These are phyloP conservation scores for Alternaria infectoria DNA, from an alignment of 2,329 filamentous ascomycete species.

Conservation along the genomic window DNA sequence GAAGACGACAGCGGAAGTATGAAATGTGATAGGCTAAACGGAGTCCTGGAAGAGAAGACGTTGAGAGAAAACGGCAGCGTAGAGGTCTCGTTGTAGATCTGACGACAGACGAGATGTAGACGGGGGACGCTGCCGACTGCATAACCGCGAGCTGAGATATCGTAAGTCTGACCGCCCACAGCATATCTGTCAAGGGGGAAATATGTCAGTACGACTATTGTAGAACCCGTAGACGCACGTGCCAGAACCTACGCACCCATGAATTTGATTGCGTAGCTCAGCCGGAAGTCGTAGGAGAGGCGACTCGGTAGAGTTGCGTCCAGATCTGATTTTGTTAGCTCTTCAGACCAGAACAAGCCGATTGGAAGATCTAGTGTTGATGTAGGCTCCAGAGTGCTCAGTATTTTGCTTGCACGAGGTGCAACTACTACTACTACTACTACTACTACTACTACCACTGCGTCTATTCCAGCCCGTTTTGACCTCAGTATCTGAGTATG, in stretches of 20 bases:
- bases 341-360: neutral
- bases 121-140: neutral
- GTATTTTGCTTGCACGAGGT: neutral
- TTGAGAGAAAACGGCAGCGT: neutral
- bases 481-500: too few relatives aligned
- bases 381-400: neutral
- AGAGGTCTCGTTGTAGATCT: neutral
- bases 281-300: neutral
- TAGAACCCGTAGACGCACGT: neutral
- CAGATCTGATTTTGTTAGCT: neutral
- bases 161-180: neutral
- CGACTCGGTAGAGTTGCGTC: neutral
- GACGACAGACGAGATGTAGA: neutral
- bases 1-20: neutral
- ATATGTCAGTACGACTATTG: too few relatives aligned
- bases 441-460: too few relatives aligned
- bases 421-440: too few relatives aligned
- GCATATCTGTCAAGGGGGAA: neutral
- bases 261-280: neutral
- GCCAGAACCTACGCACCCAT: neutral
- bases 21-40: neutral
- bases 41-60: rapidly evolving
- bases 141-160: neutral
- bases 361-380: neutral
- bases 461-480: too few relatives aligned